phyloP scores from a whole-genome alignment of 345 rosid species.

The Camelina laxa region DNA sequence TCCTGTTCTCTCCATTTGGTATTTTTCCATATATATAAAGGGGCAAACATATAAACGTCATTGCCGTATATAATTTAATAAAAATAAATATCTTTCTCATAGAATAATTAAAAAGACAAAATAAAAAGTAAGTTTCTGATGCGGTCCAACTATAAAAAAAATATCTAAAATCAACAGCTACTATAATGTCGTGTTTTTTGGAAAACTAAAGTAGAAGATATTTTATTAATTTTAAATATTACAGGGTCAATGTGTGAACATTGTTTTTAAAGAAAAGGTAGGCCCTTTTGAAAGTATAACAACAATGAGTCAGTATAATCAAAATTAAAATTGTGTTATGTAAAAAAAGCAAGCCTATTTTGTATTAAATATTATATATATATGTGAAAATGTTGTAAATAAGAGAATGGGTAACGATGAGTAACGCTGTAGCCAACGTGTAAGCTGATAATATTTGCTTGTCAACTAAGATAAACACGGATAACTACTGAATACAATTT shows the following conservation, averaged over 20 bases:
- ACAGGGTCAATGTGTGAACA: too few relatives aligned
- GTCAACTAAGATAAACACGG: constrained; percentile 22
- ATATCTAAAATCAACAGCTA: constrained; percentile 23
- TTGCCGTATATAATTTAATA: background rate
- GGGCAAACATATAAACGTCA: background rate
- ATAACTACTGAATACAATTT: constrained; percentile 32
- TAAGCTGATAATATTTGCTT: constrained; percentile 32
- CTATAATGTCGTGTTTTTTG: background rate
- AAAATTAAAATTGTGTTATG: too few relatives aligned
- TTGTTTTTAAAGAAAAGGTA: too few relatives aligned
- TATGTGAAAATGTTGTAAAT: background rate
- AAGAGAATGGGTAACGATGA: constrained; percentile 20
- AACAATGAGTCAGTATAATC: too few relatives aligned
- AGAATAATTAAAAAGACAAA: background rate
- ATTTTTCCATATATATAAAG: too few relatives aligned
- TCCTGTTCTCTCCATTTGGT: constrained; percentile 21
- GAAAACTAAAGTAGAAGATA: too few relatives aligned
- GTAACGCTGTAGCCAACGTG: constrained; percentile 41
- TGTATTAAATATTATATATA: too few relatives aligned
- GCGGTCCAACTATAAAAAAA: constrained; percentile 19
- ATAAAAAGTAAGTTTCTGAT: background rate
- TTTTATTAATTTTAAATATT: too few relatives aligned
- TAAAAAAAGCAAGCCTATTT: too few relatives aligned
- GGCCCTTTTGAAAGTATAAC: too few relatives aligned
- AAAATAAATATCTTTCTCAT: constrained; percentile 20